Conservation (phyloP, 139 green algal genomes). For the Closterium sp. region DNA sequence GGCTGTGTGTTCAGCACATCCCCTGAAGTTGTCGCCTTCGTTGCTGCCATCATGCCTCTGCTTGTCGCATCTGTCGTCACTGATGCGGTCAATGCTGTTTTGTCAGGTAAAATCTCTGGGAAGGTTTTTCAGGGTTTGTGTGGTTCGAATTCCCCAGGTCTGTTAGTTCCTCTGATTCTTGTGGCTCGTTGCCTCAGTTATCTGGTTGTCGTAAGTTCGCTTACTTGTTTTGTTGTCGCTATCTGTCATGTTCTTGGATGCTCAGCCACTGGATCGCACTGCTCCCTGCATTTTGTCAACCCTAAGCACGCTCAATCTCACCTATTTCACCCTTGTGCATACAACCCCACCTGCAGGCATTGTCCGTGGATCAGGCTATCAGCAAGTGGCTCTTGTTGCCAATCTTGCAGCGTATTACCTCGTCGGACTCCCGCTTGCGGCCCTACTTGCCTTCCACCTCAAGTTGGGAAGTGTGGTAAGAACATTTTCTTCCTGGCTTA, state of each 20-base stretch:
- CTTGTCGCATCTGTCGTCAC: neutral
- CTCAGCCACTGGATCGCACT: too few relatives aligned
- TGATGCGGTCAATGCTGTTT: neutral
- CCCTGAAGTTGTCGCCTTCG: neutral
- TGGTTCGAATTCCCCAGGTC: neutral
- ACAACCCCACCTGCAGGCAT: neutral
- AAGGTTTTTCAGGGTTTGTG: neutral
- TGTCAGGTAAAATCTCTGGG: neutral
- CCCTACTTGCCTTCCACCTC: neutral
- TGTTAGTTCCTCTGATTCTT: neutral
- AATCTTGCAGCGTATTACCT: neutral
- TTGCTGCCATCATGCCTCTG: neutral
- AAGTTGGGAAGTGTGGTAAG: neutral
- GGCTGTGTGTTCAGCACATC: neutral
- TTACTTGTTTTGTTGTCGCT: neutral
- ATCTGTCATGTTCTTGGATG: neutral
- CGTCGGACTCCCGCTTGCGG: neutral
- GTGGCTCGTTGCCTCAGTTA: neutral
- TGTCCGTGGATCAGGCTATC: neutral
- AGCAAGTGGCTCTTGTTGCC: neutral
- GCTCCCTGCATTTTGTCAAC: too few relatives aligned
- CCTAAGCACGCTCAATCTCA: neutral
- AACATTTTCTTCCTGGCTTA: neutral
- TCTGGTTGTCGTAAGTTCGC: neutral
- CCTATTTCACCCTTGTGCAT: neutral